A percentile compares a stretch with the other conserved stretches of the same genome.
Conservation (phyloP, 805 yeast genomes). For the Candida piceae region DNA sequence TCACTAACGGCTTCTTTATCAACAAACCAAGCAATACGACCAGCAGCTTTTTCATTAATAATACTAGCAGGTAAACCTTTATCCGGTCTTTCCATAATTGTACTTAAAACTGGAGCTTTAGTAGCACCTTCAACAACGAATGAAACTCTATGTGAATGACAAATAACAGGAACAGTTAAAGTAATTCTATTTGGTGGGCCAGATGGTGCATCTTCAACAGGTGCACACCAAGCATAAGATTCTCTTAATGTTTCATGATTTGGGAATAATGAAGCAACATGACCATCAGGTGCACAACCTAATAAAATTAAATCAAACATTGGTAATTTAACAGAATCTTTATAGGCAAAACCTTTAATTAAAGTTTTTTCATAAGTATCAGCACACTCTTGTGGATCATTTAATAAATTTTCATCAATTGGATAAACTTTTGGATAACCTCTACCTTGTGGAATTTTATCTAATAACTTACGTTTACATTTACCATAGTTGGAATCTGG, state of each 20-base stretch:
- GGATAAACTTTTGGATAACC: conserved; percentile 71
- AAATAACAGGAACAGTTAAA: conserved; percentile 87
- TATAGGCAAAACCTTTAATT: conserved; percentile 88
- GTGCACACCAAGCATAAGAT: conserved; percentile 90
- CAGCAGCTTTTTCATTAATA: conserved; percentile 95
- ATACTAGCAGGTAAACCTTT: conserved; percentile 91
- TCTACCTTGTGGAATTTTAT: conserved; percentile 48
- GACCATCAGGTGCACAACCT: conserved; percentile 99
- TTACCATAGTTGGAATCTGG: conserved; percentile 87
- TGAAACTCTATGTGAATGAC: conserved; percentile 87
- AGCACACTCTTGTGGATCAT: conserved; percentile 88
- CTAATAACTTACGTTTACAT: conserved; percentile 78
- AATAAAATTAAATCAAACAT: conserved; percentile 85
- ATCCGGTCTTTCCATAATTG: conserved; percentile 94
- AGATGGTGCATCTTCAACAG: conserved; percentile 85
- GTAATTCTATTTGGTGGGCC: conserved; percentile 86
- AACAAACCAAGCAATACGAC: conserved; percentile 95
- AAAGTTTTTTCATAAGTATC: conserved; percentile 85
- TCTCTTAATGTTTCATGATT: conserved; percentile 86
- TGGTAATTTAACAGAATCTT: conserved; percentile 93
- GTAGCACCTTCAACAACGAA: conserved; percentile 96
- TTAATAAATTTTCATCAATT: conserved; percentile 69
- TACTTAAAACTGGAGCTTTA: conserved; percentile 86
- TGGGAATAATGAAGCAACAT: conserved; percentile 94
- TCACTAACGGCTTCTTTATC: conserved; percentile 89